Percentiles rank a stretch among this genome's conserved stretches.
Conservation (phyloP, 1,139 yeast genomes). For the Torulaspora pretoriensis region DNA sequence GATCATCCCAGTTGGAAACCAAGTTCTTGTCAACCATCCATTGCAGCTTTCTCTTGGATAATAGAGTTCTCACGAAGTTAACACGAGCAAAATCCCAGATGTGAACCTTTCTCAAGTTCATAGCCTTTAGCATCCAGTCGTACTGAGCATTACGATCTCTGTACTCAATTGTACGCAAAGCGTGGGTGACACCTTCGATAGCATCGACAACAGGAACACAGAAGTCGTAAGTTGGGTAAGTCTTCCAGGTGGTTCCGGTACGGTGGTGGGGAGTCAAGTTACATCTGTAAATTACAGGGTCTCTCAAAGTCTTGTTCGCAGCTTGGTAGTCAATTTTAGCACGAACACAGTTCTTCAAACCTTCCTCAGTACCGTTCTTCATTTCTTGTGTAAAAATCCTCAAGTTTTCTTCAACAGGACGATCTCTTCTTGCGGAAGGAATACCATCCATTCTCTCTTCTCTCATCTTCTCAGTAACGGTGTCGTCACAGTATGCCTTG, state of each 20-base stretch:
- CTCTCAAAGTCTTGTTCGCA: constrained; percentile 89
- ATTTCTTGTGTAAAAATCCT: constrained; percentile 79
- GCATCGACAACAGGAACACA: constrained; percentile 96
- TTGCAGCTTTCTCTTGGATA: constrained; percentile 94
- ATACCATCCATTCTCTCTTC: constrained; percentile 97
- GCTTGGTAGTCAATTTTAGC: constrained; percentile 92
- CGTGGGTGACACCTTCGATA: constrained; percentile 93
- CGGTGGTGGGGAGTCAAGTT: constrained; percentile 96
- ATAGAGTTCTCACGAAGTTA: constrained; percentile 88
- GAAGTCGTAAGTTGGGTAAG: constrained; percentile 97
- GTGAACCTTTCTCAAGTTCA: constrained; percentile 82
- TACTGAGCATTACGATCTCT: constrained; percentile 97
- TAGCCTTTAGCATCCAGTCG: constrained; percentile 85
- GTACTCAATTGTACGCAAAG: constrained; percentile 94
- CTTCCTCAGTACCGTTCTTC: constrained; percentile 89
- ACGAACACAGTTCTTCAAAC: constrained; percentile 83
- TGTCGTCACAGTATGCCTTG: constrained; percentile 94
- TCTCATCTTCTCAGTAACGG: constrained; percentile 90
- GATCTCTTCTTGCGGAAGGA: constrained; percentile 83
- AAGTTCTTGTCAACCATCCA: constrained; percentile 92
- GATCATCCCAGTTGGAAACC: constrained; percentile 95
- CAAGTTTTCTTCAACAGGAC: constrained; percentile 86
- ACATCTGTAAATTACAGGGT: constrained; percentile 95
- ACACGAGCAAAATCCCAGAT: constrained; percentile 98
- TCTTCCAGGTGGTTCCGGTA: constrained; percentile 87